phyloP scores from a whole-genome alignment of 2,329 filamentous ascomycete genomes.

The Paramyrothecium sp. region DNA sequence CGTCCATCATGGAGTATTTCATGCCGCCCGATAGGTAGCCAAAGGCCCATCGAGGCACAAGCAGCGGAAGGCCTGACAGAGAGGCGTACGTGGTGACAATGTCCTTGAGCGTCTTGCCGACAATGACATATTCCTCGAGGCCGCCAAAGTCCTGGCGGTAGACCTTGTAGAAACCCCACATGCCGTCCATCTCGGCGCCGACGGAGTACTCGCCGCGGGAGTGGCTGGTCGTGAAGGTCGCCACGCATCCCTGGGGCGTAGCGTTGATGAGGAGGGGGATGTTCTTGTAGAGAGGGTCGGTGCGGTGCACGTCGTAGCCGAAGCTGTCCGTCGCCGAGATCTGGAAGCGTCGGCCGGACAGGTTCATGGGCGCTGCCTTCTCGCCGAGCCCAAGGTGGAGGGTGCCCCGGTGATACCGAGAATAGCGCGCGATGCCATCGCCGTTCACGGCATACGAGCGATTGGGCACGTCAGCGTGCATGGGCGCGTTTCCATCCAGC shows the following conservation, averaged over 20 bases:
- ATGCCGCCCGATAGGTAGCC: conserved; percentile 68
- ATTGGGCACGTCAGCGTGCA: conserved; percentile 62
- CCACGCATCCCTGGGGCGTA: conserved; percentile 62
- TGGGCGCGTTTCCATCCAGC: conserved; percentile 45
- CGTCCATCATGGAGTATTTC: conserved; percentile 51
- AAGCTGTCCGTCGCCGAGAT: conserved; percentile 71
- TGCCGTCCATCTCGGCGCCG: conserved; percentile 71
- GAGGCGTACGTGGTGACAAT: conserved; percentile 66
- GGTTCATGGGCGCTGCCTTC: conserved; percentile 71
- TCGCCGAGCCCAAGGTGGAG: conserved; percentile 71
- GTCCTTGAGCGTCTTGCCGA: conserved; percentile 64
- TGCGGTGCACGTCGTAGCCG: conserved; percentile 69
- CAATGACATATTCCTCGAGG: conserved; percentile 67
- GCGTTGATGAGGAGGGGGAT: conserved; percentile 71
- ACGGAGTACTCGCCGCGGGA: conserved; percentile 63
- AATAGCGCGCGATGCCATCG: conserved; percentile 63
- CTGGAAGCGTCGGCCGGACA: conserved; percentile 64
- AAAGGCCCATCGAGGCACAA: conserved; percentile 70
- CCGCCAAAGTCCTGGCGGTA: conserved; percentile 72
- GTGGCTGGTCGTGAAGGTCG: conserved; percentile 66
- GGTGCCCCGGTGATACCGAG: conserved; percentile 57
- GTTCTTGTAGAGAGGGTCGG: conserved; percentile 74
- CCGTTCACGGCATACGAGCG: conserved; percentile 66
- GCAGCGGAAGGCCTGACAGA: conserved; percentile 64
- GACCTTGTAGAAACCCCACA: conserved; percentile 74